Conservation (phyloP, 2,329 filamentous ascomycete genomes). For the Epichloe gansuensis region DNA sequence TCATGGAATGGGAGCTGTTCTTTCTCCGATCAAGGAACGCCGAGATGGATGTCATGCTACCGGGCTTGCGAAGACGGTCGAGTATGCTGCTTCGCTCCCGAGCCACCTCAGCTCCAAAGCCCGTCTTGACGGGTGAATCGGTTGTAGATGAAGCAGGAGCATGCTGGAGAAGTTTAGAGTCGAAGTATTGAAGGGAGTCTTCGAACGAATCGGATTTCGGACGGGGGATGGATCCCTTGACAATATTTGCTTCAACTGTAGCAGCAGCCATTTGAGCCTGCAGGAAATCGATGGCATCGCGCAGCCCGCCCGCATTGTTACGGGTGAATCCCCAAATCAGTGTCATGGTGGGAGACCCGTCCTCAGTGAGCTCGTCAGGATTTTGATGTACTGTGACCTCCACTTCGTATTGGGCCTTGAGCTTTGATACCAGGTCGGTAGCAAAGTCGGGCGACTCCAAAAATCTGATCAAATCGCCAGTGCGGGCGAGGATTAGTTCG, state of each 20-base stretch:
- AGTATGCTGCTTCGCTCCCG: constrained; percentile 75
- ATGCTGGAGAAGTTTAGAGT: constrained; percentile 90
- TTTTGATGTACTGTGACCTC: constrained; percentile 64
- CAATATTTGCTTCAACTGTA: constrained; percentile 73
- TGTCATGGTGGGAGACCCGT: constrained; percentile 44
- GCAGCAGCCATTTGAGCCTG: constrained; percentile 75
- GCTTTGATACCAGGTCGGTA: constrained; percentile 65
- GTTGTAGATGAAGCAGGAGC: constrained; percentile 68
- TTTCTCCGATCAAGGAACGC: constrained; percentile 94
- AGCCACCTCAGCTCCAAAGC: constrained; percentile 68
- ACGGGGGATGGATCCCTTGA: constrained; percentile 92
- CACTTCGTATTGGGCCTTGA: constrained; percentile 86
- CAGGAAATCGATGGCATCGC: constrained; percentile 91
- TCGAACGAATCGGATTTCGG: constrained; percentile 98
- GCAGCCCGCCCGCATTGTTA: constrained; percentile 90
- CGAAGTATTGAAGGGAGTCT: constrained; percentile 90
- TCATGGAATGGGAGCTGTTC: constrained; percentile 79
- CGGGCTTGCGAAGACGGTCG: constrained; percentile 85
- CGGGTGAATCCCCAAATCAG: constrained; percentile 77
- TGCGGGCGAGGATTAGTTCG: constrained; percentile 72
- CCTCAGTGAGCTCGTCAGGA: constrained; percentile 42
- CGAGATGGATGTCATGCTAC: constrained; percentile 85
- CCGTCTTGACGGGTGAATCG: constrained; percentile 78
- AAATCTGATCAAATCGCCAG: constrained; percentile 63
- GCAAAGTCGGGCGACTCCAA: constrained; percentile 72